These are phyloP conservation scores for Trametes sanguinea DNA, from an alignment of 768 basidiomycete genomes.

Conservation along the genomic window DNA sequence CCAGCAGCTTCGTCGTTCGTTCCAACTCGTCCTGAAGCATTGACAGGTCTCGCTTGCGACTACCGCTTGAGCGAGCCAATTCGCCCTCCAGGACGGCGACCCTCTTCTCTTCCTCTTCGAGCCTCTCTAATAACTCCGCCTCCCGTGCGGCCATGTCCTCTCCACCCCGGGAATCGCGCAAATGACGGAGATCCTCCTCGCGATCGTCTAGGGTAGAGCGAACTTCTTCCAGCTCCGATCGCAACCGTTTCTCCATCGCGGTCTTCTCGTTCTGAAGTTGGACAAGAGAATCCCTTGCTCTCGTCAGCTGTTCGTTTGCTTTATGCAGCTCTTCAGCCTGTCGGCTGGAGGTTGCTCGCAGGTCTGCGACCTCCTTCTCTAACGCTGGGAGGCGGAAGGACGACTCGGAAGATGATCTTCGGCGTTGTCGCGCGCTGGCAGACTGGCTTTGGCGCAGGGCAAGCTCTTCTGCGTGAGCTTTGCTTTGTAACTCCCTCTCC, in stretches of 20 bases:
- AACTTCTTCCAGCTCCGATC: conserved; percentile 47
- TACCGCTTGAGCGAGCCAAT: conserved; percentile 43
- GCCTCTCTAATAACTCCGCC: conserved; percentile 59
- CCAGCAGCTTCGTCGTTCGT: conserved; percentile 36
- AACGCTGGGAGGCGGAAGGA: conserved; percentile 50
- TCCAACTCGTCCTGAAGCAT: conserved; percentile 41
- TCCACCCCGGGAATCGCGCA: conserved; percentile 42
- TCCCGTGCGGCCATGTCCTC: conserved; percentile 50
- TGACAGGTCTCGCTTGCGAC: conserved; percentile 17
- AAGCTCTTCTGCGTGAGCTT: conserved; percentile 19
- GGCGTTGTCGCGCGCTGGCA: conserved; percentile 35
- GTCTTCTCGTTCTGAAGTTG: conserved; percentile 61
- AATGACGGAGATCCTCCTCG: conserved; percentile 57
- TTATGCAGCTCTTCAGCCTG: conserved; percentile 47
- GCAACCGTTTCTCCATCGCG: conserved; percentile 50
- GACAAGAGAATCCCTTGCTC: conserved; percentile 46
- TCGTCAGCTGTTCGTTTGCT: conserved; percentile 49
- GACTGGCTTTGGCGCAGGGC: conserved; percentile 17
- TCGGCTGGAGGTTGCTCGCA: conserved; percentile 44
- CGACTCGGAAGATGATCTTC: conserved; percentile 62
- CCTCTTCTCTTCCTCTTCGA: conserved; percentile 74
- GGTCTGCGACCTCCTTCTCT: conserved; percentile 57
- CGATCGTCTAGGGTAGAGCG: conserved; percentile 50
- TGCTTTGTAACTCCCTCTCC: conserved; percentile 35
- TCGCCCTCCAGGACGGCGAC: conserved; percentile 57